These are phyloP conservation scores for Westerdykella sp. DNA, from an alignment of 2,329 filamentous ascomycete species.

Conservation along the genomic window DNA sequence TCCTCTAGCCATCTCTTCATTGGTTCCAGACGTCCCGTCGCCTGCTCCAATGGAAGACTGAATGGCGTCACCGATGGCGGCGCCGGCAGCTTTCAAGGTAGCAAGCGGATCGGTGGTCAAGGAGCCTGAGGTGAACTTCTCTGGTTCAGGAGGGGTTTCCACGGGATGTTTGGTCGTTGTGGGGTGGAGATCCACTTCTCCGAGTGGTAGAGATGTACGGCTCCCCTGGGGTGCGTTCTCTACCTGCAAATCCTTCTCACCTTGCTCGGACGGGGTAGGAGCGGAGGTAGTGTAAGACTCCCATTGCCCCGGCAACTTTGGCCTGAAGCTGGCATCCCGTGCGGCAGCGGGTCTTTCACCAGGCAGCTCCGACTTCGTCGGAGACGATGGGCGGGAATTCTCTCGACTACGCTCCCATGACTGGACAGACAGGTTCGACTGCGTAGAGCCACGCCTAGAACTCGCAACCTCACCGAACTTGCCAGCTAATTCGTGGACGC, in stretches of 20 bases:
- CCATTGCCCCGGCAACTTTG: conserved; percentile 50
- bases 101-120: conserved; percentile 33
- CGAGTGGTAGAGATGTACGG: conserved; percentile 12
- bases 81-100: conserved; percentile 43
- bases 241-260: conserved; percentile 23
- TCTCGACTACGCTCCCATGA: conserved; percentile 38
- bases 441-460: conserved; percentile 43
- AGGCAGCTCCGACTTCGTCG: conserved; percentile 11
- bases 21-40: conserved; percentile 6
- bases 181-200: conserved; percentile 29
- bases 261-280: conserved; percentile 28
- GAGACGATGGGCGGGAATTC: conserved; percentile 14
- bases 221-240: conserved; percentile 6
- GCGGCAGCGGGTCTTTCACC: conserved; percentile 22
- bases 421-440: conserved; percentile 38
- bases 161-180: conserved; percentile 33
- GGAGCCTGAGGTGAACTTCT: conserved; percentile 1
- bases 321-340: conserved; percentile 42
- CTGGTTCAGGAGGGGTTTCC: conserved; percentile 11
- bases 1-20: not conserved
- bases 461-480: conserved; percentile 44
- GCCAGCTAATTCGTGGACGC: conserved; percentile 48
- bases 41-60: conserved; percentile 34
- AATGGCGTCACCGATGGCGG: conserved; percentile 44
- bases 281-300: conserved; percentile 44